Conservation (phyloP, 2,329 filamentous ascomycete species). For the Colletotrichum chrysophilum region DNA sequence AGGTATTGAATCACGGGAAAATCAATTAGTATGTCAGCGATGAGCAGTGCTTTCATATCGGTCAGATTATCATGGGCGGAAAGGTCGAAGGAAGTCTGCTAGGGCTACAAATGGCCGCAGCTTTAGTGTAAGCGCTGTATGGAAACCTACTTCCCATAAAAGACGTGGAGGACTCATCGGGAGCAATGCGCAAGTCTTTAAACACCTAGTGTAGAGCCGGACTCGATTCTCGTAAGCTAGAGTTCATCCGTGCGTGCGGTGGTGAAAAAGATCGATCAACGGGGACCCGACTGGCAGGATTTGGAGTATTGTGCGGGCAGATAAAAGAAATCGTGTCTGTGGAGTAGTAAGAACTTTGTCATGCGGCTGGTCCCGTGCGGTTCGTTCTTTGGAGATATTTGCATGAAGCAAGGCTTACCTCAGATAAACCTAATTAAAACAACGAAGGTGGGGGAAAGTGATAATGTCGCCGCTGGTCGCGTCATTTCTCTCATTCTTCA, state of each 20-base stretch:
- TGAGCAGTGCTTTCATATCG: neutral
- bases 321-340: neutral
- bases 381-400: neutral
- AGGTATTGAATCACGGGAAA: neutral
- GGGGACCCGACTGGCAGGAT: neutral
- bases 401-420: neutral
- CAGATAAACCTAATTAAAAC: neutral
- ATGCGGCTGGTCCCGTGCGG: neutral
- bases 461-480: neutral
- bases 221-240: neutral
- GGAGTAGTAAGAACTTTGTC: neutral
- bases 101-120: neutral
- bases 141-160: neutral
- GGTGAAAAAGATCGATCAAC: neutral
- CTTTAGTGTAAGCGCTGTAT: neutral
- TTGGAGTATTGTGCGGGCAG: neutral
- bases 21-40: neutral
- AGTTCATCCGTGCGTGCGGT: neutral
- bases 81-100: neutral
- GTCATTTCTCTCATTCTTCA: neutral
- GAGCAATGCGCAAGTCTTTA: neutral
- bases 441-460: neutral
- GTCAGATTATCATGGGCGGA: neutral
- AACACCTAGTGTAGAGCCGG: neutral
- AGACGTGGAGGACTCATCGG: neutral